phyloP scores from a whole-genome alignment of 805 yeast species.

The Candida peoriensis region DNA sequence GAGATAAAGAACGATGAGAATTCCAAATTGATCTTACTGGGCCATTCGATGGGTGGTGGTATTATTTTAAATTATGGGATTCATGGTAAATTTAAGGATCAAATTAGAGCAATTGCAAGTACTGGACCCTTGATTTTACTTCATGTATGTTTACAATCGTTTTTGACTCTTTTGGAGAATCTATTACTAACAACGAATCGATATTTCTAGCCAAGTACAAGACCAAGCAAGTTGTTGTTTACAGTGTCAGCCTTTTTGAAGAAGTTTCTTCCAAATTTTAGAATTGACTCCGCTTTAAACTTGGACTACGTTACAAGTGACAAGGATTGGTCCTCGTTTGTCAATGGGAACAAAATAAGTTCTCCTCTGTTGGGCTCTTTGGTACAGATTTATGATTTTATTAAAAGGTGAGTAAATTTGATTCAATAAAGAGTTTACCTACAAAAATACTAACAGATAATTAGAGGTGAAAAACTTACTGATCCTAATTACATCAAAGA shows the following conservation, averaged over 20 bases:
- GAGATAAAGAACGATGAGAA: slow-evolving; percentile 20
- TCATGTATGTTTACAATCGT: slow-evolving; percentile 26
- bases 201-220: slow-evolving; percentile 40
- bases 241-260: slow-evolving; percentile 37
- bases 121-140: slow-evolving; percentile 58
- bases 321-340: slow-evolving; percentile 38
- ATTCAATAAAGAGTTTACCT: background rate
- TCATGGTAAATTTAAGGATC: slow-evolving; percentile 43
- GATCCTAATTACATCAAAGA: slow-evolving; percentile 28
- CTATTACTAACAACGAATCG: background rate
- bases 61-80: slow-evolving; percentile 58
- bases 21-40: slow-evolving; percentile 47
- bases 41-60: slow-evolving; percentile 85
- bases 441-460: slow-evolving; percentile 5
- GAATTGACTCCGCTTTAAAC: slow-evolving; percentile 50
- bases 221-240: slow-evolving; percentile 44
- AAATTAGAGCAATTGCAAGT: slow-evolving; percentile 42
- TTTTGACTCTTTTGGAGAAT: background rate
- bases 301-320: slow-evolving; percentile 52
- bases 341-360: slow-evolving; percentile 37
- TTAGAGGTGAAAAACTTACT: slow-evolving; percentile 51
- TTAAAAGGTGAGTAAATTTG: slow-evolving; percentile 25
- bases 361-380: slow-evolving; percentile 50
- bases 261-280: slow-evolving; percentile 40
- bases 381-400: slow-evolving; percentile 52